Percentiles rank a stretch among this genome's conserved stretches.
phyloP scores from a whole-genome alignment of 805 yeast species.

The Candida peoriensis region DNA sequence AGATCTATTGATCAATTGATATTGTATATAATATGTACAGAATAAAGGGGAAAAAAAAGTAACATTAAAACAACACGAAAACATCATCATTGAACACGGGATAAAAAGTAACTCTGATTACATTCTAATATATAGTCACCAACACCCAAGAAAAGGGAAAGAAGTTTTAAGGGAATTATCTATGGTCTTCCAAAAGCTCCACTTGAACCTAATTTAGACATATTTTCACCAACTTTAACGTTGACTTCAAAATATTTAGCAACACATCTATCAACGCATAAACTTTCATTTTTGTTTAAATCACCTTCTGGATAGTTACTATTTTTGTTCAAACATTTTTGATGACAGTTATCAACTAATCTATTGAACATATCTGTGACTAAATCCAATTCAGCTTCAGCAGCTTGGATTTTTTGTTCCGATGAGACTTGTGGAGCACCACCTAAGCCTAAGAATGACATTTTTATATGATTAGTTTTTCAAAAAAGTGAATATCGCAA shows the following conservation, averaged over 20 bases:
- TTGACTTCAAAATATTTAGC: conserved; percentile 92
- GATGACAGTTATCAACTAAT: conserved; percentile 83
- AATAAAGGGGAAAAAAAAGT: too few species aligned
- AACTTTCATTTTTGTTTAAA: conserved; percentile 71
- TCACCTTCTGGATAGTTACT: conserved; percentile 62
- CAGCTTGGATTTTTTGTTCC: conserved; percentile 78
- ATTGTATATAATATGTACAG: too few species aligned
- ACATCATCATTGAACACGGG: too few species aligned
- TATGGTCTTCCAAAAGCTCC: conserved; percentile 30
- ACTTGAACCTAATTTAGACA: conserved; percentile 47
- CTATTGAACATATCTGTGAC: conserved; percentile 97
- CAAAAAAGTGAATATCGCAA: too few species aligned
- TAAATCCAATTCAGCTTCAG: conserved; percentile 95
- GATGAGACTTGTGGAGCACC: conserved; percentile 68
- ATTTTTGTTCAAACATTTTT: conserved; percentile 72
- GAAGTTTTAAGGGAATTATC: background rate
- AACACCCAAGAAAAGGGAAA: too few species aligned
- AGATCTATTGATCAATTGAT: too few species aligned
- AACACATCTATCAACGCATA: conserved; percentile 94
- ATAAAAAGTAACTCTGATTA: too few species aligned
- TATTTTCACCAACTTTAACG: conserved; percentile 85
- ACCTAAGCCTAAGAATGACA: conserved; percentile 76
- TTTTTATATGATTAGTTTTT: too few species aligned
- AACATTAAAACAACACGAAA: too few species aligned
- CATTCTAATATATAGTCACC: too few species aligned